Conservation (phyloP, 495 filamentous ascomycete genomes). For the Talaromyces liani region DNA sequence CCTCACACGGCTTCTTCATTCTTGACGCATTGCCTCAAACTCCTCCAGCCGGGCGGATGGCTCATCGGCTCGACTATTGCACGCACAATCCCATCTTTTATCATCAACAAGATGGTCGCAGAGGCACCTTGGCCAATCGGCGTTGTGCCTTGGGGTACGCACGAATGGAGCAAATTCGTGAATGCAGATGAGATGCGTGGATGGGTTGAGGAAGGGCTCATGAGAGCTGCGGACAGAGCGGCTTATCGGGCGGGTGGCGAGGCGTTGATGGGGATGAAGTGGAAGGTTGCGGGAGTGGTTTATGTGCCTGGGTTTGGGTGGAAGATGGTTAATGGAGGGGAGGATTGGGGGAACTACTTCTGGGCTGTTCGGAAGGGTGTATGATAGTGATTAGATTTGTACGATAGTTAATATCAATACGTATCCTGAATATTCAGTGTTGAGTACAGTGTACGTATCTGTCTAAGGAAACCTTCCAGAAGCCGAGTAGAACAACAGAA, state of each 20-base stretch:
- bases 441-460: too few relatives aligned
- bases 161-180: constrained; percentile 94
- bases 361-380: constrained; percentile 69
- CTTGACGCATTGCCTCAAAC: constrained; percentile 55
- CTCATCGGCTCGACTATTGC: constrained; percentile 86
- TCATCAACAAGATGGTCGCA: constrained; percentile 86
- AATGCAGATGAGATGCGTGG: constrained; percentile 72
- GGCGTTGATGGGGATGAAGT: constrained; percentile 47
- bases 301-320: constrained; percentile 90
- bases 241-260: constrained; percentile 43
- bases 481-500: neutral
- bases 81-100: constrained; percentile 74
- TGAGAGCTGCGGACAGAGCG: constrained; percentile 31
- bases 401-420: neutral
- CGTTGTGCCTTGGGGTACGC: constrained; percentile 85
- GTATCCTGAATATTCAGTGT: too few relatives aligned
- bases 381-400: constrained; percentile 9
- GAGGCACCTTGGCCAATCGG: constrained; percentile 71
- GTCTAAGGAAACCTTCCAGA: neutral
- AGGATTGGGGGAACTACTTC: constrained; percentile 94
- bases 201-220: constrained; percentile 45
- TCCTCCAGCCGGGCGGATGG: constrained; percentile 88
- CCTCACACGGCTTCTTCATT: constrained; percentile 55
- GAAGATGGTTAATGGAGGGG: constrained; percentile 74
- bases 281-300: constrained; percentile 60